Percentiles rank a stretch among this genome's conserved stretches.
These are phyloP conservation scores for Eucalyptus dawsonii DNA, from an alignment of 345 rosid species.

Conservation along the genomic window DNA sequence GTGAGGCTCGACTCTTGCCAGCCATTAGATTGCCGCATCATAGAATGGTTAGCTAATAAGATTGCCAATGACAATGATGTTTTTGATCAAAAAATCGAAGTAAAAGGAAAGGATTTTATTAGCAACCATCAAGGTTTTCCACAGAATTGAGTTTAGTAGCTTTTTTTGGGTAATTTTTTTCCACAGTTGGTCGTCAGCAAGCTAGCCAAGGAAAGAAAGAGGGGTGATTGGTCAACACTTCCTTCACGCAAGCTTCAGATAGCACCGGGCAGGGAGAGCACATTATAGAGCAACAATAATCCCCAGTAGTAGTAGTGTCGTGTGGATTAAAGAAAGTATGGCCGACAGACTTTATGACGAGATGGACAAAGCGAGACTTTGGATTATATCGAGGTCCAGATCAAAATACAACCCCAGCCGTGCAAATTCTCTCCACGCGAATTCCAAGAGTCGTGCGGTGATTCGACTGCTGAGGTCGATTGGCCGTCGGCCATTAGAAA, in stretches of 20 bases:
- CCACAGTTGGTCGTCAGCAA: background rate
- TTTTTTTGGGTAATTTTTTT: background rate
- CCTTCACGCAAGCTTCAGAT: background rate
- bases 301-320: background rate
- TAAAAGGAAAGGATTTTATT: background rate
- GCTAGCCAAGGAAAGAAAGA: background rate
- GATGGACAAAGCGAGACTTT: background rate
- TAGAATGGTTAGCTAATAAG: background rate
- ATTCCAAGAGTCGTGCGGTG: background rate
- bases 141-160: no score
- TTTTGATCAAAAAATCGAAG: background rate
- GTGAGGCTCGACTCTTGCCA: accelerated
- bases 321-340: background rate
- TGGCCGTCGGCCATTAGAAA: background rate
- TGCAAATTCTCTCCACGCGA: background rate
- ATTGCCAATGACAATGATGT: background rate
- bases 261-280: background rate
- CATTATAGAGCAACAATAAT: background rate
- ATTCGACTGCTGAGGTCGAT: background rate
- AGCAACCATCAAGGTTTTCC: no score
- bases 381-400: background rate
- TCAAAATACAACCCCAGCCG: background rate
- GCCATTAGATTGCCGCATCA: background rate
- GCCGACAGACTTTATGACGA: background rate
- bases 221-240: background rate